These are phyloP conservation scores for Acorus calamus DNA, from an alignment of 106 monocot genomes.

Conservation along the genomic window DNA sequence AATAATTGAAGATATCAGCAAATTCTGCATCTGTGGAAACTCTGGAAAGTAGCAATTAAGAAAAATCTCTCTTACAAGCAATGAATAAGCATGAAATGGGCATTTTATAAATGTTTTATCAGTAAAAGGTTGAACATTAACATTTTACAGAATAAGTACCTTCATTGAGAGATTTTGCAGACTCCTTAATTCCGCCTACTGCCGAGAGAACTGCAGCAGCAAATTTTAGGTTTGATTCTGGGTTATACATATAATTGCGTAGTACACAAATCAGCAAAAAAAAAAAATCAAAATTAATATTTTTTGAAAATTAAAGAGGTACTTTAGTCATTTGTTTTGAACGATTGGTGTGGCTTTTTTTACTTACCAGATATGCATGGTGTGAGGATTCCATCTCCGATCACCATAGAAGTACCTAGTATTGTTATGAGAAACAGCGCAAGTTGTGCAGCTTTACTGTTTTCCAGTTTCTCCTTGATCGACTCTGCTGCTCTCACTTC, in stretches of 20 bases:
- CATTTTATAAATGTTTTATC: too few relatives aligned
- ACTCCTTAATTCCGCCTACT: constrained; percentile 53
- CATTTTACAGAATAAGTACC: constrained; percentile 21
- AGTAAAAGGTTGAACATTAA: too few relatives aligned
- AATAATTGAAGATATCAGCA: too few relatives aligned
- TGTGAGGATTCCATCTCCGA: constrained; percentile 75
- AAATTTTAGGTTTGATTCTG: not conserved
- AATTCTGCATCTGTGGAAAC: too few relatives aligned
- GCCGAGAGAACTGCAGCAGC: constrained; percentile 71
- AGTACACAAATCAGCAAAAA: too few relatives aligned
- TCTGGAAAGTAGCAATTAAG: too few relatives aligned
- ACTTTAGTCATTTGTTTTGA: not conserved
- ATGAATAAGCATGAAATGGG: too few relatives aligned
- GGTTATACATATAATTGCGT: too few relatives aligned
- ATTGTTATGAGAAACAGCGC: constrained; percentile 41
- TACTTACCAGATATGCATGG: constrained; percentile 65
- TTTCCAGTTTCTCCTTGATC: constrained; percentile 52
- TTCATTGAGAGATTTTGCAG: constrained; percentile 33
- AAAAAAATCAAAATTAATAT: too few relatives aligned
- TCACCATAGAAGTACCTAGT: constrained; percentile 66
- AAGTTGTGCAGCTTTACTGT: constrained; percentile 17
- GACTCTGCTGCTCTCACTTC: constrained; percentile 31
- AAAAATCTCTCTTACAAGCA: too few relatives aligned
- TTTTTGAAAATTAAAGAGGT: too few relatives aligned
- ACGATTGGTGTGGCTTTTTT: not conserved